phyloP scores from a whole-genome alignment of 805 yeast species.

The Blastobotrys parvus region DNA sequence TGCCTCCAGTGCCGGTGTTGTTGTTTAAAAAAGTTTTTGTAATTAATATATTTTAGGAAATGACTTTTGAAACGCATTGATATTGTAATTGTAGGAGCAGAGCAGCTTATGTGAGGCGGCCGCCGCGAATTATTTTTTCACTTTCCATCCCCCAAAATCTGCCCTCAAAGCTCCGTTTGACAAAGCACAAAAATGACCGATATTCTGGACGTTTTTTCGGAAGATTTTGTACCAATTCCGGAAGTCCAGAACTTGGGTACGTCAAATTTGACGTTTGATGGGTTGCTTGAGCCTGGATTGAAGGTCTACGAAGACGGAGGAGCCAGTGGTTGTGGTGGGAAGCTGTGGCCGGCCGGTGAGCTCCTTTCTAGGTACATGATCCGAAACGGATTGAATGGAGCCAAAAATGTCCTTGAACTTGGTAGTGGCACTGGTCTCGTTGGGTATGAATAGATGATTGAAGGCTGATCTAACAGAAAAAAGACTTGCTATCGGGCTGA shows the following conservation, averaged over 20 bases:
- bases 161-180: no score
- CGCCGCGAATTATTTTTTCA: no score
- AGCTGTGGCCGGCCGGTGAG: slow-evolving; percentile 55
- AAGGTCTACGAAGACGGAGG: slow-evolving; percentile 49
- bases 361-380: slow-evolving; percentile 39
- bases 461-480: not conserved
- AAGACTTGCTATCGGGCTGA: slow-evolving; percentile 26
- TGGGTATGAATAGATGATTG: slow-evolving; percentile 27
- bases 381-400: slow-evolving; percentile 18
- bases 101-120: no score
- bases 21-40: slow-evolving; percentile 55
- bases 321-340: slow-evolving; percentile 55
- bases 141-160: no score
- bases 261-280: slow-evolving; percentile 33
- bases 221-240: slow-evolving; percentile 30
- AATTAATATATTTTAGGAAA: no score
- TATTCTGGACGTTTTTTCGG: not conserved
- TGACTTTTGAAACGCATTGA: not conserved
- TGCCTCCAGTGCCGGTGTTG: slow-evolving; percentile 99
- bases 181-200: not conserved
- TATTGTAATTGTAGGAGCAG: no score
- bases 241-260: slow-evolving; percentile 33
- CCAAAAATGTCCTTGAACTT: slow-evolving; percentile 36
- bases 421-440: slow-evolving; percentile 56
- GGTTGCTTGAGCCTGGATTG: slow-evolving; percentile 31